Evolutionary conservation across 2,329 filamentous ascomycete species (phyloP).

Genomic region (Talaromyces islandicus): DNA sequence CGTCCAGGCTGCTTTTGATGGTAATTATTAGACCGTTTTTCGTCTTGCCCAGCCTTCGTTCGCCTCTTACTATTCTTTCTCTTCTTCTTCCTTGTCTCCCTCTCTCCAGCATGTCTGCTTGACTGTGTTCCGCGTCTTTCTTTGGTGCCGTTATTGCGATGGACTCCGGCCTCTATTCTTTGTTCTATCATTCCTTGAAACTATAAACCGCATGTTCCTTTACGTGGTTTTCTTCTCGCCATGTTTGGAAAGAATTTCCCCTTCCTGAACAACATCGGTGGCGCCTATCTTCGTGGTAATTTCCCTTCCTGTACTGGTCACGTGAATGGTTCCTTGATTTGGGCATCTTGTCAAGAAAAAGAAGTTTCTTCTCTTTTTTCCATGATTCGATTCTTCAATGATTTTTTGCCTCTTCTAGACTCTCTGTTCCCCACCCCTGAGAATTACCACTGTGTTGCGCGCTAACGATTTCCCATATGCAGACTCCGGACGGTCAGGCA

Average conservation of each 20-base stretch:
- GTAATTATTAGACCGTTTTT: constrained; percentile 27
- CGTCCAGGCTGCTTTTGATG: constrained; percentile 40
- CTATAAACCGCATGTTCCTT: neutral
- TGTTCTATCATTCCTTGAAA: neutral
- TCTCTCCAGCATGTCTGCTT: constrained; percentile 10
- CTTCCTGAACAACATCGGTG: constrained; percentile 29
- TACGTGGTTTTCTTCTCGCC: constrained; percentile 14
- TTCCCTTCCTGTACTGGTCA: constrained; percentile 16
- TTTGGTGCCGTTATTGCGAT: constrained; percentile 12
- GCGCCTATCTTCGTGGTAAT: constrained; percentile 39
- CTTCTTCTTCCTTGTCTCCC: constrained; percentile 7
- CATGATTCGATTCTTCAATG: neutral
- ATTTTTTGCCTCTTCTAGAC: constrained; percentile 3
- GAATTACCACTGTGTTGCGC: constrained; percentile 7
- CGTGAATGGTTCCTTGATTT: constrained; percentile 13
- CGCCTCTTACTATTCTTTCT: constrained; percentile 9
- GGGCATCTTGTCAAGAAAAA: neutral
- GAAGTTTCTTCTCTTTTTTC: neutral
- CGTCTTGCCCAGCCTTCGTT: neutral
- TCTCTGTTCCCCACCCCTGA: constrained; percentile 10
- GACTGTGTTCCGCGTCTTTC: constrained; percentile 6
- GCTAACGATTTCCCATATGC: constrained; percentile 22
- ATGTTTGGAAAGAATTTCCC: constrained; percentile 38
- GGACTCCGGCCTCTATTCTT: constrained; percentile 9
- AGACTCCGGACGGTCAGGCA: constrained; percentile 39